Percentiles rank a stretch among this genome's conserved stretches.
These are phyloP conservation scores for Hypoxylon sp. DNA, from an alignment of 2,329 filamentous ascomycete genomes.

Conservation along the genomic window DNA sequence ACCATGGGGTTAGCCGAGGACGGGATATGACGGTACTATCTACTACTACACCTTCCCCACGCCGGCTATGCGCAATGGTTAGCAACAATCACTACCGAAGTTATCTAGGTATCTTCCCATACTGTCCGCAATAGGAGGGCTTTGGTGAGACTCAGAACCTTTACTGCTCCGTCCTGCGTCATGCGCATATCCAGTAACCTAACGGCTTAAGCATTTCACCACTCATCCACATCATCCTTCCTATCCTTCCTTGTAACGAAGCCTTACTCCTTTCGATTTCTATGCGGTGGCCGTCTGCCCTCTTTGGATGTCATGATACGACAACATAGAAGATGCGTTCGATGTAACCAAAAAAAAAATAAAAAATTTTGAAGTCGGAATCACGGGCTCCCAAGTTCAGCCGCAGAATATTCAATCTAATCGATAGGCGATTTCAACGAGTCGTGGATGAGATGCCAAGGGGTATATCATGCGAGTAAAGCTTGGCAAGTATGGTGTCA, in stretches of 20 bases:
- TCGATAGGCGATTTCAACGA: conserved; percentile 29
- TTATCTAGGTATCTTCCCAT: no score
- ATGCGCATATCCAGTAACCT: no score
- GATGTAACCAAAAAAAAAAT: conserved; percentile 16
- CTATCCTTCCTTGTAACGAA: background rate
- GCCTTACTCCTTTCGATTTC: conserved; percentile 6
- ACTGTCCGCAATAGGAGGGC: no score
- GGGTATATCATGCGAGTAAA: conserved; percentile 27
- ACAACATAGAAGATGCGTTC: background rate
- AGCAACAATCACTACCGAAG: background rate
- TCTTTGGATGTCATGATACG: conserved; percentile 1
- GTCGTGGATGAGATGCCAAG: conserved; percentile 17
- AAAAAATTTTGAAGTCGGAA: conserved; percentile 36
- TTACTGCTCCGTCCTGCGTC: no score
- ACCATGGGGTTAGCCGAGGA: background rate
- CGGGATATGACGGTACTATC: conserved; percentile 1
- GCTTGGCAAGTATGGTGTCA: conserved; percentile 36
- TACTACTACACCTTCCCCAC: background rate
- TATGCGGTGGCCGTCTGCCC: background rate
- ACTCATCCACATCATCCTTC: no score
- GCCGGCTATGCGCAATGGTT: background rate
- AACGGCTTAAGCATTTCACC: no score
- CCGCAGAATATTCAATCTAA: conserved; percentile 38
- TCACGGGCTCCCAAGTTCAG: conserved; percentile 31
- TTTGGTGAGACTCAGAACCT: no score